Percentiles rank a stretch among this genome's conserved stretches.
Evolutionary conservation across 352 stramenopile species (phyloP).

Genomic region (Aphanomyces astaci): DNA sequence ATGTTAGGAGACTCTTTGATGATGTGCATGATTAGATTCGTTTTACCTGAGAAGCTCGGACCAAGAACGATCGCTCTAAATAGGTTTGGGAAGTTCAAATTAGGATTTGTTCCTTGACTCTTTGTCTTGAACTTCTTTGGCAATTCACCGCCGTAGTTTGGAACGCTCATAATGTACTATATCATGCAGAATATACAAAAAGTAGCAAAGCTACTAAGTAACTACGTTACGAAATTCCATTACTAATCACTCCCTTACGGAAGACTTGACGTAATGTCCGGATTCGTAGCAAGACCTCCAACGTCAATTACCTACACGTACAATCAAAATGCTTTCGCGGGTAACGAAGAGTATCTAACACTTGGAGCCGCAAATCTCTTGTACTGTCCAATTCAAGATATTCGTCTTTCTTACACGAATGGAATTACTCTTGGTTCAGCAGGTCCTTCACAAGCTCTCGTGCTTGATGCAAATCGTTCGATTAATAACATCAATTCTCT

Average conservation of each 20-base stretch:
- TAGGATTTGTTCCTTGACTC: neutral
- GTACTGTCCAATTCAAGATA: neutral
- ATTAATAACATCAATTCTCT: neutral
- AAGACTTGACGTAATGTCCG: conserved; percentile 28
- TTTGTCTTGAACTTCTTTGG: neutral
- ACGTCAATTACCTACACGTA: neutral
- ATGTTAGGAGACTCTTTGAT: conserved; percentile 2
- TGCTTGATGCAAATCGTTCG: neutral
- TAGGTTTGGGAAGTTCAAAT: neutral
- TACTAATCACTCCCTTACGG: too few species aligned
- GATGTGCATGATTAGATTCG: neutral
- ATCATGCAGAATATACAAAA: neutral
- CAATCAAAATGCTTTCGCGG: neutral
- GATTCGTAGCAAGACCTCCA: neutral
- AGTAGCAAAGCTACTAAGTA: neutral
- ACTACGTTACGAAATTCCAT: too few species aligned
- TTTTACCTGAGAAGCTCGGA: neutral
- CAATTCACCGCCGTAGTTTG: neutral
- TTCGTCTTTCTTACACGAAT: neutral
- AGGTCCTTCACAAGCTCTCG: neutral
- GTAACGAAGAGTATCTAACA: neutral
- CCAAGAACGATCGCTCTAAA: neutral
- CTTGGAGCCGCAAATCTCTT: neutral
- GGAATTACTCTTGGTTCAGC: neutral
- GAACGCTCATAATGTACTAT: neutral